Conservation (phyloP, 75 land plant genomes). For the Picea sitchensis region DNA sequence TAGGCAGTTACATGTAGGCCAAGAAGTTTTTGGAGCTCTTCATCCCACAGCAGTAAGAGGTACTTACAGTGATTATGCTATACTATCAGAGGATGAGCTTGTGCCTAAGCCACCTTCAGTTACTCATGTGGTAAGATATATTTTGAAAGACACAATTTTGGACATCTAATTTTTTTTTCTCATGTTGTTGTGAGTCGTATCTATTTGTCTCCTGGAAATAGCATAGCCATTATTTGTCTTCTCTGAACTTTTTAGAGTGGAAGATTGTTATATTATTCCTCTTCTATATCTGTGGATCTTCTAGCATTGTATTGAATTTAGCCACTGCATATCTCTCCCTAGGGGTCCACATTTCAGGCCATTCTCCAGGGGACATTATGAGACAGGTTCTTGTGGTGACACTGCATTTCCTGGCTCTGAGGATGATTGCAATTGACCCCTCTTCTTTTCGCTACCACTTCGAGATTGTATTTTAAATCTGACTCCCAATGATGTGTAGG, state of each 20-base stretch:
- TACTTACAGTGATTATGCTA: slow-evolving; percentile 86
- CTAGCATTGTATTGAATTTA: neutral
- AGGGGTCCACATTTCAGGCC: too few relatives aligned
- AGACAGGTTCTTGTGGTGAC: too few relatives aligned
- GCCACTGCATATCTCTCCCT: too few relatives aligned
- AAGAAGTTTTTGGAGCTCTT: slow-evolving; percentile 93
- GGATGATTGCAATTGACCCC: too few relatives aligned
- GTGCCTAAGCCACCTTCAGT: slow-evolving; percentile 62
- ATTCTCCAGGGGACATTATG: too few relatives aligned
- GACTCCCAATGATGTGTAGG: too few relatives aligned
- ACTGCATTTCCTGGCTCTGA: too few relatives aligned
- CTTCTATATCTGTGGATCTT: neutral
- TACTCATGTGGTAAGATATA: slow-evolving; percentile 63
- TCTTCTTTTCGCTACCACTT: too few relatives aligned
- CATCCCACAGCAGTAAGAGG: slow-evolving; percentile 98
- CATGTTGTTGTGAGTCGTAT: neutral
- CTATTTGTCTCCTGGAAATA: neutral
- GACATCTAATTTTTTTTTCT: neutral
- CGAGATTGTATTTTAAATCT: too few relatives aligned
- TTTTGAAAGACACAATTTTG: neutral
- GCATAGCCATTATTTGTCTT: neutral
- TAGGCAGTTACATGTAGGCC: slow-evolving; percentile 59
- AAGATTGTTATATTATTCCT: neutral
- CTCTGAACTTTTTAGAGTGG: neutral
- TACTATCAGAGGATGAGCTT: slow-evolving; percentile 81